phyloP scores from a whole-genome alignment of 306 rosid genomes.

The Cucurbita moschata region DNA sequence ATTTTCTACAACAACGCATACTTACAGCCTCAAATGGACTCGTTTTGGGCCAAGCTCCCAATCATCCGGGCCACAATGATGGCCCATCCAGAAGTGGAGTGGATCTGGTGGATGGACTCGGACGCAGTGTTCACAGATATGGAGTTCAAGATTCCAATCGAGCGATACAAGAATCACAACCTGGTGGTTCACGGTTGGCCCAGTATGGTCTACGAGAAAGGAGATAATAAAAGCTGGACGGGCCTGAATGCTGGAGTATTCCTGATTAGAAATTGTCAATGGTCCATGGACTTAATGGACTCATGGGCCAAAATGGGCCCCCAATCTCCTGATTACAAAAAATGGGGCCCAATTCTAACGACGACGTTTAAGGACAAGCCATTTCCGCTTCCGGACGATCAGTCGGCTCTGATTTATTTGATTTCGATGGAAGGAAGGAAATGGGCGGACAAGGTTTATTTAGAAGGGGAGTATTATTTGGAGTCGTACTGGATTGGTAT shows the following conservation, averaged over 20 bases:
- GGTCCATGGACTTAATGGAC: conserved; percentile 71
- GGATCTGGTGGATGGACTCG: conserved; percentile 99
- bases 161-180: conserved; percentile 46
- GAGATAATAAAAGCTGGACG: conserved; percentile 46
- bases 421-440: conserved; percentile 34
- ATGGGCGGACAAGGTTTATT: conserved; percentile 60
- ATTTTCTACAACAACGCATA: conserved; percentile 56
- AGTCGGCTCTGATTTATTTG: conserved; percentile 72
- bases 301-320: conserved; percentile 90
- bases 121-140: conserved; percentile 82
- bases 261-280: conserved; percentile 64
- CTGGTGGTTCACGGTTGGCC: conserved; percentile 72
- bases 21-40: conserved; percentile 49
- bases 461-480: conserved; percentile 53
- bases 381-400: conserved; percentile 83
- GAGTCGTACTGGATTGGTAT: conserved; percentile 77
- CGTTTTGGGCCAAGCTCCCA: conserved; percentile 73
- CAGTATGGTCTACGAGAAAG: conserved; percentile 28
- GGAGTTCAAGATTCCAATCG: conserved; percentile 58
- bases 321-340: conserved; percentile 40
- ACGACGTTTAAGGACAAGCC: conserved; percentile 55
- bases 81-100: conserved; percentile 90
- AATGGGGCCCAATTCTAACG: conserved; percentile 48
- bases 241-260: conserved; percentile 90
- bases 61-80: conserved; percentile 65